Evolutionary conservation across 352 stramenopile species (phyloP), one percentile per base, ranked within the genome.

Genomic region (Pythium vanterpoolii): DNA sequence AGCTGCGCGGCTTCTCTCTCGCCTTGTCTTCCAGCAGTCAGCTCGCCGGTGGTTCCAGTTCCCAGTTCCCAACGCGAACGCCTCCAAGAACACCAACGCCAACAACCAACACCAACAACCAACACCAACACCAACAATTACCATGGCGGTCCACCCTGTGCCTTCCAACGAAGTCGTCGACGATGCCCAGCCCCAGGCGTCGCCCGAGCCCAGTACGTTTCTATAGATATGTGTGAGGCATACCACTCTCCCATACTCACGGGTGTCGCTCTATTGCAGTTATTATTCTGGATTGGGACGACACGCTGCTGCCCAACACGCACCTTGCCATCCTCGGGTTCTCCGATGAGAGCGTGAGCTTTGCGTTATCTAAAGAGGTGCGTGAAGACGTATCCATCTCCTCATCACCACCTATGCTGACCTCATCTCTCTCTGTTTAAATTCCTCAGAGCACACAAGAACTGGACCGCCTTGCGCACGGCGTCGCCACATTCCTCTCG

Each of bases 231-330:
- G 3, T 18, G 18, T 24, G 9, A 39, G 10, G 16, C 28, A 5
- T 16, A 40, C n/a, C n/a, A n/a, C 7, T 28, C 30, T 44, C 31
- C 19, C 47, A 28, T 27, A 46, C 31, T 55, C 33, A 19, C 11
- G 5, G 27, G 8, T 26, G 30, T 6, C 14, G 27, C 16, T 26
- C 4, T 47, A 38, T 38, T 38, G 16, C 33, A 90, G 80, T 90
- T 19, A 76, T 93, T 24, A 71, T 93, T 16, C 62, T 93, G 19
- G 83, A 93, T 67, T 93, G 83, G 83, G 81, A 93, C 60, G 83
- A 91, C 71, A 93, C 83, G 30, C 46, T 93, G 10, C 65, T 91
- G 40, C 83, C 83, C 30, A 93, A 89, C 69, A 87, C 80, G 19
- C 73, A 87, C 57, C 60, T 90, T 19, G 55, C 77, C 11, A 77